phyloP scores from a whole-genome alignment of 1,139 yeast genomes.

The Candida sanyaensis region DNA sequence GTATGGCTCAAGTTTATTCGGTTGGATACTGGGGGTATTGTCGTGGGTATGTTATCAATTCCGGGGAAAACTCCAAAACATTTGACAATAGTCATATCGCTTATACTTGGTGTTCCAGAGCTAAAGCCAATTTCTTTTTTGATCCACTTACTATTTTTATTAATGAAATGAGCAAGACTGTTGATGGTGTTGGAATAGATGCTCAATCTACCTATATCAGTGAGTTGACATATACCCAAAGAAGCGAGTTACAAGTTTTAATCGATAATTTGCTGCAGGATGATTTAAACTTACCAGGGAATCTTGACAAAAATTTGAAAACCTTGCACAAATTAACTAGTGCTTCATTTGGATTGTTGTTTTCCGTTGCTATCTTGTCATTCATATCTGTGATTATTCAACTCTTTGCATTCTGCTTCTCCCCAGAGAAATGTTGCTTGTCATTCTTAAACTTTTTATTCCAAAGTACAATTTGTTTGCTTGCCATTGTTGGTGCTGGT shows the following conservation, averaged over 20 bases:
- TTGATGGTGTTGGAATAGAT: constrained; percentile 24
- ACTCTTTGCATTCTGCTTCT: constrained; percentile 32
- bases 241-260: constrained; percentile 28
- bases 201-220: constrained; percentile 18
- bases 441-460: constrained; percentile 43
- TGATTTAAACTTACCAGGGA: constrained; percentile 40
- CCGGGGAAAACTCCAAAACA: constrained; percentile 13
- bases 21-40: constrained; percentile 79
- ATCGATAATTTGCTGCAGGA: constrained; percentile 31
- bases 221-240: constrained; percentile 18
- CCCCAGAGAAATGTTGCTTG: constrained; percentile 41
- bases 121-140: constrained; percentile 49
- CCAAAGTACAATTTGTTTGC: constrained; percentile 31
- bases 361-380: constrained; percentile 29
- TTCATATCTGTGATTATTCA: constrained; percentile 33
- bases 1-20: constrained; percentile 62
- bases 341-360: constrained; percentile 30
- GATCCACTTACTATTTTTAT: constrained; percentile 54
- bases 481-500: constrained; percentile 35
- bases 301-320: constrained; percentile 32
- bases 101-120: constrained; percentile 57
- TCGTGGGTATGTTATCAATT: constrained; percentile 42
- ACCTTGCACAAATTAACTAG: constrained; percentile 27
- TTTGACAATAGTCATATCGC: constrained; percentile 36
- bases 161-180: constrained; percentile 31